Percentiles rank a stretch among this genome's conserved stretches.
Conservation (phyloP, 1,139 yeast genomes). For the Protomyces arabidopsidicola region DNA sequence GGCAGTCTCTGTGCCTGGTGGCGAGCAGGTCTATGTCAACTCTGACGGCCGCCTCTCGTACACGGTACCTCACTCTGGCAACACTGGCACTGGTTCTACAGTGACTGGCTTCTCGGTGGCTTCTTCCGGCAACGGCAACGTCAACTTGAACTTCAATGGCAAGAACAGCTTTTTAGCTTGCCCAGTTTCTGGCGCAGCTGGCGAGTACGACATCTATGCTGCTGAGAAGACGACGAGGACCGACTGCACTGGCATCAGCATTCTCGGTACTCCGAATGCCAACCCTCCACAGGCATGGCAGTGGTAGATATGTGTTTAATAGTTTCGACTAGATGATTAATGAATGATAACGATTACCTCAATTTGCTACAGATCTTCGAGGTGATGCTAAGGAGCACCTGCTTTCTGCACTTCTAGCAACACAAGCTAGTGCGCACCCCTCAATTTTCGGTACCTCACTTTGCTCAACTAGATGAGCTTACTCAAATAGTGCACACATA, state of each 20-base stretch:
- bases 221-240: slow-evolving; percentile 6
- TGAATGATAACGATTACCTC: not conserved
- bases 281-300: slow-evolving; percentile 6
- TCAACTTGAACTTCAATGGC: slow-evolving; percentile 1
- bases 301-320: not conserved
- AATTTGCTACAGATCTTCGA: no score
- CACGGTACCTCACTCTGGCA: slow-evolving; percentile 18
- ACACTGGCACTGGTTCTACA: not conserved
- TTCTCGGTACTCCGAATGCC: slow-evolving; percentile 1
- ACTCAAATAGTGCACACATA: no score
- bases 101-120: slow-evolving; percentile 11
- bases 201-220: slow-evolving; percentile 4
- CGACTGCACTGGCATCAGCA: slow-evolving; percentile 17
- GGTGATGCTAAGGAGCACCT: no score
- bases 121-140: not conserved
- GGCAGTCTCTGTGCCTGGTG: slow-evolving; percentile 13
- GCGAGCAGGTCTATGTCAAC: slow-evolving; percentile 13
- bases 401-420: no score
- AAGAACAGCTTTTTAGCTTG: slow-evolving; percentile 12
- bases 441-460: no score
- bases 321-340: not conserved
- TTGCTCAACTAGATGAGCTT: no score
- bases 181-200: slow-evolving; percentile 3
- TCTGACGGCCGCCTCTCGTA: slow-evolving; percentile 6
- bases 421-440: no score